These are phyloP conservation scores for Wickerhamomyces sp. DNA, from an alignment of 1,139 yeast genomes.

Conservation along the genomic window DNA sequence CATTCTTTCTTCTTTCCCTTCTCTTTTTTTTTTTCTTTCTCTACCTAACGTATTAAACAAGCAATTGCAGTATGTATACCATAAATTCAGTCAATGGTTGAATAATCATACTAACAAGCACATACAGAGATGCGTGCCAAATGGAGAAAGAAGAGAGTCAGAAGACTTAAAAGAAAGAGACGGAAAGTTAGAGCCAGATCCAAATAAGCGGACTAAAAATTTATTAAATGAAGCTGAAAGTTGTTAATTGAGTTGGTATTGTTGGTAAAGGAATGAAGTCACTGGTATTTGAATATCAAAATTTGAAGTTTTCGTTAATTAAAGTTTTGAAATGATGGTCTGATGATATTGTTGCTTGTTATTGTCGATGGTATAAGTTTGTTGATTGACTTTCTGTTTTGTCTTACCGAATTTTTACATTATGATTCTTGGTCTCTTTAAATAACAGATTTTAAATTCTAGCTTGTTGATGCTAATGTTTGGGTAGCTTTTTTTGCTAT, in stretches of 20 bases:
- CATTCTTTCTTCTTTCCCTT: slow-evolving; percentile 1
- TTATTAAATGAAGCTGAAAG: slow-evolving; percentile 20
- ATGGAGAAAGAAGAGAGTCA: slow-evolving; percentile 99
- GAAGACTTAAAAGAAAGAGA: slow-evolving; percentile 99
- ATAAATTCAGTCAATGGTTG: background rate
- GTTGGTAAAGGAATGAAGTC: background rate
- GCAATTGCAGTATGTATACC: slow-evolving; percentile 12
- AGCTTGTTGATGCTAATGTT: slow-evolving; percentile 1
- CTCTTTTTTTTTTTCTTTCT: slow-evolving; percentile 6
- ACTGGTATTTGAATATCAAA: background rate
- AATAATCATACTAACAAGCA: slow-evolving; percentile 7
- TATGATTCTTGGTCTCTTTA: slow-evolving; percentile 3
- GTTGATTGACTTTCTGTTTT: background rate
- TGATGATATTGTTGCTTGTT: background rate
- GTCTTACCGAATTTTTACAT: background rate
- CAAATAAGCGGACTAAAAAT: slow-evolving; percentile 65
- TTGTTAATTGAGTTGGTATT: background rate
- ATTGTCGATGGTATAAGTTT: background rate
- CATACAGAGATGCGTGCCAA: slow-evolving; percentile 69
- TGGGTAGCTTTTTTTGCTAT: background rate
- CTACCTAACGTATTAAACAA: slow-evolving; percentile 15
- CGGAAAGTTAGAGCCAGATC: slow-evolving; percentile 99
- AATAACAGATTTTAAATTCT: background rate
- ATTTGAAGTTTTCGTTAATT: background rate
- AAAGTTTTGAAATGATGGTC: background rate